Conservation (phyloP, 1,284 basidiomycete genomes). For the Fomitopsis pinicola region DNA sequence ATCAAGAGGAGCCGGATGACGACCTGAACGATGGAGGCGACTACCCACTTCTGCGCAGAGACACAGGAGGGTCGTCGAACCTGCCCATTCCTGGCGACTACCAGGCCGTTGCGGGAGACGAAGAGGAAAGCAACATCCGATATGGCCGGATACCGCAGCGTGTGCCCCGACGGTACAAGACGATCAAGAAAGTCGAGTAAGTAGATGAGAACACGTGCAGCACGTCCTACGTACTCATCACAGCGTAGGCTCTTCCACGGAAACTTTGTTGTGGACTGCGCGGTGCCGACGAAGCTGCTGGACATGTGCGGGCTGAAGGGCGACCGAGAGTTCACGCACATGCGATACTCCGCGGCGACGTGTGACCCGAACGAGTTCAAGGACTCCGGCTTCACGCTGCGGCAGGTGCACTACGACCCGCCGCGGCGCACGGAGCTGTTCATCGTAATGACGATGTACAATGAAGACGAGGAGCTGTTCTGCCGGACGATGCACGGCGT, state of each 20-base stretch:
- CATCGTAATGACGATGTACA: conserved; percentile 80
- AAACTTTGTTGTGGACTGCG: conserved; percentile 85
- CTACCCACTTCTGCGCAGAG: conserved; percentile 58
- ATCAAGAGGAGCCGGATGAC: conserved; percentile 30
- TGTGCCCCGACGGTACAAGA: conserved; percentile 84
- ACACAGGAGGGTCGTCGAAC: conserved; percentile 26
- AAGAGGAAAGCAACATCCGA: conserved; percentile 52
- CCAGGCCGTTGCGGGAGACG: conserved; percentile 36
- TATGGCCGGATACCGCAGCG: conserved; percentile 87
- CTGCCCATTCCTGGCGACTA: conserved; percentile 41
- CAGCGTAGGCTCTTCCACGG: conserved; percentile 76
- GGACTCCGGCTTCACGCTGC: conserved; percentile 74
- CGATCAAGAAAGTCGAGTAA: conserved; percentile 83
- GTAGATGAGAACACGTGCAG: conserved; percentile 23
- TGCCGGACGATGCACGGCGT: conserved; percentile 90
- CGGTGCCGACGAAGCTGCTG: conserved; percentile 82
- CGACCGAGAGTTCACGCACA: conserved; percentile 90
- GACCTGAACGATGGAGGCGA: conserved; percentile 49
- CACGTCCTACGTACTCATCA: not conserved
- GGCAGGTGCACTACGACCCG: conserved; percentile 81
- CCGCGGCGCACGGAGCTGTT: conserved; percentile 80
- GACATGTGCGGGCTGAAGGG: conserved; percentile 72
- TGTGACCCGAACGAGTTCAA: conserved; percentile 91
- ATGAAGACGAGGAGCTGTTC: conserved; percentile 75
- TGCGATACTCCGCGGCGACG: conserved; percentile 92